Evolutionary conservation across 129 eudicot species (phyloP).

Genomic region (Chrysanthemum makinoi): DNA sequence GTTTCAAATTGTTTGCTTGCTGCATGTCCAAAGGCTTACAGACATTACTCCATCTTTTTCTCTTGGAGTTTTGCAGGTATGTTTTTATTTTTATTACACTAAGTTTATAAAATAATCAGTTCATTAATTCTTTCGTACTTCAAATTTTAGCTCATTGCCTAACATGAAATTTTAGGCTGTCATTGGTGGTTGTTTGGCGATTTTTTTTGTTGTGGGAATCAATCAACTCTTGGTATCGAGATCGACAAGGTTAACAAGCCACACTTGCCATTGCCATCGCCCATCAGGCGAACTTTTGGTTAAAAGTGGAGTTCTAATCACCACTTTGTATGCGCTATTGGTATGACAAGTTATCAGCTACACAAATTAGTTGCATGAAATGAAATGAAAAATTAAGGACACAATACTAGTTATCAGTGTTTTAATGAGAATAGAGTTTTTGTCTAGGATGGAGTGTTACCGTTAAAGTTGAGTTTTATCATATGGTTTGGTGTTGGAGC

Average conservation of each 20-base stretch:
- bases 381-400: no score
- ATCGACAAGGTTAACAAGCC: conserved; percentile 42
- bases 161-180: conserved; percentile 22
- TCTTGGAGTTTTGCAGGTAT: conserved; percentile 37
- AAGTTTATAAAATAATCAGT: background rate
- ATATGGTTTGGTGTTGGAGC: conserved; percentile 35
- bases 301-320: conserved; percentile 26
- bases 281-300: conserved; percentile 35
- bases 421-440: conserved; percentile 26
- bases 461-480: conserved; percentile 27
- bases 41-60: conserved; percentile 30
- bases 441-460: conserved; percentile 28
- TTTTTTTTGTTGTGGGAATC: conserved; percentile 30
- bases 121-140: no score
- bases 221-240: conserved; percentile 33
- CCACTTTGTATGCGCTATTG: conserved; percentile 30
- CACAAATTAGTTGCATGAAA: background rate
- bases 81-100: background rate
- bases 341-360: background rate
- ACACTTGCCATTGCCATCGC: conserved; percentile 31
- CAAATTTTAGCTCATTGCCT: background rate
- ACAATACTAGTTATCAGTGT: background rate
- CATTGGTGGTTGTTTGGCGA: conserved; percentile 33
- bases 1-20: conserved; percentile 35
- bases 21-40: conserved; percentile 21